Base-by-base conservation (phyloP, 192 early-diverging fungal genomes). In the Podila verticillata region DNA sequence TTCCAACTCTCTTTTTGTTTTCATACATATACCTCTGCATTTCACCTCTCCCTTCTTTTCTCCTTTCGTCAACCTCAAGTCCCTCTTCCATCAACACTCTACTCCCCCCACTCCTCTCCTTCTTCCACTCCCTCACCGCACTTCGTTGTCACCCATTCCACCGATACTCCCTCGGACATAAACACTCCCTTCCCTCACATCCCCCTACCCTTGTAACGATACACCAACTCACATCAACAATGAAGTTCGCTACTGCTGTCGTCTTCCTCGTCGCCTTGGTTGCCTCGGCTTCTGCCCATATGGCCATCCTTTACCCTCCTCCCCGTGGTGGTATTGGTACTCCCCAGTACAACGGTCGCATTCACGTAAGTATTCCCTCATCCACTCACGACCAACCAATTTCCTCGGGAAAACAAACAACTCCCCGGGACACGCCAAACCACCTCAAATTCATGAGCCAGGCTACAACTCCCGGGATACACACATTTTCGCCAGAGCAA, bases 271-370 rank as follows among this genome's bases (percentile, higher is more conserved):
- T 79, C 47, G 61, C 82, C 10, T 70, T 71, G 36, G 44, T 80
- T 48, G 58, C 75, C 63, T 20, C 68, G 36, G 75, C 54, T 8
- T 67, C 75, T 20, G 75, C 83, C 44, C 83, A 84, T n/a, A 70
- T 67, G 49, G 56, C 61, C 8, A 61, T 84, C 48, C 61, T 72
- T 19, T 75, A 31, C 47, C 83, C 83, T 31, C 39, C 61, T 32
- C 68, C 77, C 22, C 67, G 83, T 19, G 63, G 58, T 26, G 58
- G 58, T 30, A 19, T 30, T 7, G 28, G 58, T 31, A 32, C 58
- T 60, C 58, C 28, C 58, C 28, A 60, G 28, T 60, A 60, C 58
- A 60, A 60, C 30, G 58, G 58, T 13, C 58, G 58, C 29, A 31
- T 60, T 26, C 58, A 60, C 12, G 58, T 60, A 60, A 60, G 58